Conservation (phyloP, 1,139 yeast genomes). For the Diutina neorugosa region DNA sequence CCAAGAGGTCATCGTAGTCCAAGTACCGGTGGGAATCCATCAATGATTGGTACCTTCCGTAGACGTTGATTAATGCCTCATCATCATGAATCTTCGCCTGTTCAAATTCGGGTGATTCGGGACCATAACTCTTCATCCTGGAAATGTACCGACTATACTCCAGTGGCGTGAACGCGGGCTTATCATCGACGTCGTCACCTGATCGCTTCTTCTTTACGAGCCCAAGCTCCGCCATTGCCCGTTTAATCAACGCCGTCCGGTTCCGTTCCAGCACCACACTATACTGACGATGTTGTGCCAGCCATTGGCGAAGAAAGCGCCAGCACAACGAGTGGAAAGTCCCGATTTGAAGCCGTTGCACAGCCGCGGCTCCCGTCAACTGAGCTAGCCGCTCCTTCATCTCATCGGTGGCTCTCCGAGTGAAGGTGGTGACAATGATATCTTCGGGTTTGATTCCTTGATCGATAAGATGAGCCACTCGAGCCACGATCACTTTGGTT, state of each 20-base stretch:
- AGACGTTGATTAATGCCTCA: background rate
- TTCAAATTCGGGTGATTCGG: slow-evolving; percentile 3
- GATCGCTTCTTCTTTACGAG: background rate
- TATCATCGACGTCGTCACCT: slow-evolving; percentile 7
- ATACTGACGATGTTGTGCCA: slow-evolving; percentile 36
- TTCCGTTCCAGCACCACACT: slow-evolving; percentile 63
- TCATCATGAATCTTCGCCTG: background rate
- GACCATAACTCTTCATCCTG: slow-evolving; percentile 8
- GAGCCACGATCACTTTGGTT: slow-evolving; percentile 66
- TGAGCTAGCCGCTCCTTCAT: slow-evolving; percentile 56
- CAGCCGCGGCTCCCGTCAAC: slow-evolving; percentile 20
- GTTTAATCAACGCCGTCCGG: slow-evolving; percentile 1
- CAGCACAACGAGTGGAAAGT: slow-evolving; percentile 80
- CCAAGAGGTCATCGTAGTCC: slow-evolving; percentile 79
- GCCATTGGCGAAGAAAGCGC: slow-evolving; percentile 39
- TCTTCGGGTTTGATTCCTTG: slow-evolving; percentile 42
- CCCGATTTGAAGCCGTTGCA: slow-evolving; percentile 49
- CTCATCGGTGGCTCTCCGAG: slow-evolving; percentile 82
- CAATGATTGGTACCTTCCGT: slow-evolving; percentile 33
- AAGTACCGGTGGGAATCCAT: slow-evolving; percentile 31
- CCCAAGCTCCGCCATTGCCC: background rate
- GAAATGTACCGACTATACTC: slow-evolving; percentile 29
- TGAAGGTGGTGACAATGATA: slow-evolving; percentile 79
- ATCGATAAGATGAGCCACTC: slow-evolving; percentile 58
- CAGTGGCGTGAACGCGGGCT: slow-evolving; percentile 23